These are phyloP conservation scores for Aspergillus sclerotialis DNA, from an alignment of 2,329 filamentous ascomycete genomes.

Conservation along the genomic window DNA sequence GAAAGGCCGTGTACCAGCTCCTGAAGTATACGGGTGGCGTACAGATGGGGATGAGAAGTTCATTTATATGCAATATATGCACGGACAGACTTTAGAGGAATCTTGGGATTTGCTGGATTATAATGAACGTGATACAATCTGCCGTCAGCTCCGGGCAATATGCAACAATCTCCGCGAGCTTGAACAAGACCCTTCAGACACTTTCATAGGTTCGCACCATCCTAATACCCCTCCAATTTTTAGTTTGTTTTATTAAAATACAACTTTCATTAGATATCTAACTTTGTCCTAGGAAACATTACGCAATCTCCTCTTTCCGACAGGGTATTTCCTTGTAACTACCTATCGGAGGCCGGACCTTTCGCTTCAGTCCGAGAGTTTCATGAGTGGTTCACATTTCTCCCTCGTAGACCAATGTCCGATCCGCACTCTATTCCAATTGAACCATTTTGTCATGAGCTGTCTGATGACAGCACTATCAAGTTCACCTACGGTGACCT, in stretches of 20 bases:
- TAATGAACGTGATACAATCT: slow-evolving; percentile 9
- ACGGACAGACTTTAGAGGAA: slow-evolving; percentile 20
- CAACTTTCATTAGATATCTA: background rate
- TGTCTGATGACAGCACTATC: slow-evolving; percentile 24
- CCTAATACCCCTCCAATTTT: background rate
- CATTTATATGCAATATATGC: slow-evolving; percentile 29
- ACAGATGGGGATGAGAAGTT: slow-evolving; percentile 16
- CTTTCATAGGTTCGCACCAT: slow-evolving; percentile 17
- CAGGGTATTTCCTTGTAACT: slow-evolving; percentile 12
- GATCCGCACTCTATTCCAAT: slow-evolving; percentile 18
- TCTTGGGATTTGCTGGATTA: slow-evolving; percentile 16
- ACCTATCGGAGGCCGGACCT: slow-evolving; percentile 18
- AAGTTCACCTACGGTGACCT: slow-evolving; percentile 31
- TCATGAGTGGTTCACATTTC: slow-evolving; percentile 25
- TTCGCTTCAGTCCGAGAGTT: slow-evolving; percentile 23
- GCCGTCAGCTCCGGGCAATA: slow-evolving; percentile 13
- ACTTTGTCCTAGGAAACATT: slow-evolving; percentile 11
- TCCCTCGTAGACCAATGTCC: slow-evolving; percentile 13
- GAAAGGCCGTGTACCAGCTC: slow-evolving; percentile 22
- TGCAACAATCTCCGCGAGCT: slow-evolving; percentile 15
- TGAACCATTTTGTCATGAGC: slow-evolving; percentile 21
- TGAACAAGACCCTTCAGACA: slow-evolving; percentile 17
- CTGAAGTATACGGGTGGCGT: slow-evolving; percentile 31
- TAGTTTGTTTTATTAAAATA: background rate
- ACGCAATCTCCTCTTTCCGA: slow-evolving; percentile 13